phyloP scores from a whole-genome alignment of 129 eudicot species.

The Calendula officinalis region DNA sequence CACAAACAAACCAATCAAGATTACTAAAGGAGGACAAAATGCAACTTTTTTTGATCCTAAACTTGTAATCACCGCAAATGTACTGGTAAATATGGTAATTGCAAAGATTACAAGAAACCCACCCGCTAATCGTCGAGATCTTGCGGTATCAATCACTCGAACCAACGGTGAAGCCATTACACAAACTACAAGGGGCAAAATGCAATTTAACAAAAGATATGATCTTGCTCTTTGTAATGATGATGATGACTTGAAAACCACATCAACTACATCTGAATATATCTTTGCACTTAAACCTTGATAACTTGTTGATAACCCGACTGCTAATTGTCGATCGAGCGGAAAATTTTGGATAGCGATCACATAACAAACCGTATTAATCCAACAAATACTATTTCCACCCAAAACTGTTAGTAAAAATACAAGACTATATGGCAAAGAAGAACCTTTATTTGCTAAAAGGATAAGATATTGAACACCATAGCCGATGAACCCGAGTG shows the following conservation, averaged over 20 bases:
- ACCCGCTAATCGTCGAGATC: constrained; percentile 35
- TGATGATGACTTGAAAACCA: constrained; percentile 26
- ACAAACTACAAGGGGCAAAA: constrained; percentile 62
- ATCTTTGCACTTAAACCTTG: constrained; percentile 75
- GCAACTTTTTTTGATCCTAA: constrained; percentile 22
- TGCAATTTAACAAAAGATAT: constrained; percentile 64
- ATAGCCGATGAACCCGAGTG: constrained; percentile 66
- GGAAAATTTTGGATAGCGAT: constrained; percentile 72
- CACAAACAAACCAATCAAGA: constrained; percentile 42
- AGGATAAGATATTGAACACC: constrained; percentile 66
- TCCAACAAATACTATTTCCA: constrained; percentile 91
- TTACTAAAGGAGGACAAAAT: constrained; percentile 15
- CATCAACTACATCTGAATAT: constrained; percentile 51
- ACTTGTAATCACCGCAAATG: constrained; percentile 55
- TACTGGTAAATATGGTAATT: constrained; percentile 59
- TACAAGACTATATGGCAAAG: constrained; percentile 51
- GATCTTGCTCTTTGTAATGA: constrained; percentile 37
- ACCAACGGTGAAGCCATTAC: constrained; percentile 43
- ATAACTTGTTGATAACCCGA: constrained; percentile 76
- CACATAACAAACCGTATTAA: constrained; percentile 78
- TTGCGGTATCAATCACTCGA: constrained; percentile 29
- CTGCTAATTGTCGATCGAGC: constrained; percentile 56
- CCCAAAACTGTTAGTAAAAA: constrained; percentile 65
- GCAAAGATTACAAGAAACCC: constrained; percentile 55
- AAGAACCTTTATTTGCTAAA: constrained; percentile 32